phyloP scores from a whole-genome alignment of 192 early-diverging fungal species.

The Pilaira anomala region DNA sequence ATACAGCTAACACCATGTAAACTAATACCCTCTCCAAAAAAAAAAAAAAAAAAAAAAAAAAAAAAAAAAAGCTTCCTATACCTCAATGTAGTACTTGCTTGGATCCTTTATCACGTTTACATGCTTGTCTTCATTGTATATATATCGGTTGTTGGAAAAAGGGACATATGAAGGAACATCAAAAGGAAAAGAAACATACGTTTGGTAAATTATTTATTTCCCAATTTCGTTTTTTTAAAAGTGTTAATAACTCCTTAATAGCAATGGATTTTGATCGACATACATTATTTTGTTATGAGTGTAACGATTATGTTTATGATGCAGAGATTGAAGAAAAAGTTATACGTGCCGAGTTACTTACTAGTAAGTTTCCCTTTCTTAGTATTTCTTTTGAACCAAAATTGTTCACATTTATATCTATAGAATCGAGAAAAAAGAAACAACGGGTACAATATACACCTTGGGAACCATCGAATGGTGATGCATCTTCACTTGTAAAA shows the following conservation, averaged over 20 bases:
- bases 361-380: too few relatives aligned
- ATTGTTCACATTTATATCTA: constrained; percentile 23
- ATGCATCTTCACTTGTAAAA: constrained; percentile 48
- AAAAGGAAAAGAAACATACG: constrained; percentile 44
- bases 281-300: constrained; percentile 68
- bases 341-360: constrained; percentile 23
- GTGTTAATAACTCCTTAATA: constrained; percentile 27
- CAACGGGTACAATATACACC: constrained; percentile 34
- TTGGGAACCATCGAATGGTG: constrained; percentile 61
- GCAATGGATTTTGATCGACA: constrained; percentile 74
- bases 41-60: not conserved
- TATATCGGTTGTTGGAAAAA: constrained; percentile 74
- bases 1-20: too few relatives aligned
- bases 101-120: constrained; percentile 59
- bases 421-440: constrained; percentile 50
- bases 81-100: constrained; percentile 57
- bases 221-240: not conserved
- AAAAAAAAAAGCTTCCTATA: constrained; percentile 43
- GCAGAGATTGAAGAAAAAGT: constrained; percentile 55
- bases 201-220: constrained; percentile 43
- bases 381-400: too few relatives aligned
- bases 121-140: constrained; percentile 83
- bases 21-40: not conserved
- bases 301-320: constrained; percentile 87
- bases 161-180: constrained; percentile 52